Evolutionary conservation across 169 alveolate species (phyloP), one percentile per base, ranked within the genome.

Genomic region (Plasmodium vinckei): DNA sequence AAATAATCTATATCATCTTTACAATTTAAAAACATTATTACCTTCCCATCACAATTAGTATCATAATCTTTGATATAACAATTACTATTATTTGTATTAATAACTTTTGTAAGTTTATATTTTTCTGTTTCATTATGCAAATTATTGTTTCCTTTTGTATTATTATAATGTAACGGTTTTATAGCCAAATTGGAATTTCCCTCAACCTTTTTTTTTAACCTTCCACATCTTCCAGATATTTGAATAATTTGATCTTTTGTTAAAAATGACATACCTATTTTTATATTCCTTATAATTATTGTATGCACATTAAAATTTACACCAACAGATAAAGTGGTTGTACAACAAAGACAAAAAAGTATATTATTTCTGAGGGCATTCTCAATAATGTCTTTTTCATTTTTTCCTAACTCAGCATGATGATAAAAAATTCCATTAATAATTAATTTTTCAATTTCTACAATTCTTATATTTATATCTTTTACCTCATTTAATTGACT

Each of bases 301-400:
- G 90, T 79, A 51, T 79, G 90, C 17, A 79, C 82, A 59, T 64
- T 67, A 9, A 79, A 53, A 42, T 67, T 79, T n/a, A 79, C 71
- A 46, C 90, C 90, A 15, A 79, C 90, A 21, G 84, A 79, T 59
- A 79, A 59, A 12, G 90, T 79, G 9, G 90, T 79, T 59, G 90
- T 79, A 39, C 90, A 79, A 46, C 90, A 79, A 15, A 79, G 65
- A 25, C 90, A 79, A 71, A 79, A 79, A 7, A 79, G 71, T 19
- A 69, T 79, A 44, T 67, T 54, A n/a, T 46, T 67, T 44, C 61
- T 15, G 46, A 79, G 68, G 1, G 90, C 73, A 65, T 60, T 69
- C 42, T 79, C 90, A 27, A 79, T 69, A 39, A 79, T 33, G n/a
- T 17, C 82, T 47, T 65, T 79, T 47, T 79, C 90, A 9, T 67